Percentiles rank a stretch among this genome's conserved stretches.
phyloP scores from a whole-genome alignment of 2,329 filamentous ascomycete species.

The Penicillium sp. region DNA sequence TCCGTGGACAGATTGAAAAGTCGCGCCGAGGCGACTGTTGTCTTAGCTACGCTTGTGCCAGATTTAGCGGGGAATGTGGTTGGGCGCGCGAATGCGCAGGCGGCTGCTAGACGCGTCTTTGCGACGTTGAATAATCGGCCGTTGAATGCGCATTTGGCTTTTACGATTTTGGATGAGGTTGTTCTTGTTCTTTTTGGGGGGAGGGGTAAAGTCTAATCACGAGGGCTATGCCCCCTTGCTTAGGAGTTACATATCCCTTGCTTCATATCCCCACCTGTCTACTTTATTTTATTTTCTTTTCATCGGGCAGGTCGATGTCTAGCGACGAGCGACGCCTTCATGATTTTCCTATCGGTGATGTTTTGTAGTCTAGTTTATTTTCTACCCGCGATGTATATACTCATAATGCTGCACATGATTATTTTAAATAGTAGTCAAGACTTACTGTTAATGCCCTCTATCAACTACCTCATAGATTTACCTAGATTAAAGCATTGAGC shows the following conservation, averaged over 20 bases:
- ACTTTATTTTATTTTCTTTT: too few species aligned
- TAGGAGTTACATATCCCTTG: neutral
- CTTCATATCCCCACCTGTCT: too few species aligned
- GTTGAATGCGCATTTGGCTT: constrained; percentile 76
- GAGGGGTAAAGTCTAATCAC: too few species aligned
- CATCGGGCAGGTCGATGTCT: too few species aligned
- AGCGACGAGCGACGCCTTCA: too few species aligned
- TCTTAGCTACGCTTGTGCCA: constrained; percentile 86
- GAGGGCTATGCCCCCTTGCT: neutral
- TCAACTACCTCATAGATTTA: too few species aligned
- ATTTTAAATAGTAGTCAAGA: too few species aligned
- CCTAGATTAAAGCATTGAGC: neutral
- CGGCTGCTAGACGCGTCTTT: constrained; percentile 84
- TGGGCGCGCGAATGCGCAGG: constrained; percentile 86
- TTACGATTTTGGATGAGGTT: constrained; percentile 73
- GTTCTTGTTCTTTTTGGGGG: constrained; percentile 65
- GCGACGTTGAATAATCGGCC: constrained; percentile 89
- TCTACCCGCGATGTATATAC: neutral
- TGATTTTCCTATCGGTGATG: too few species aligned
- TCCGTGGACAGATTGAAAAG: constrained; percentile 76
- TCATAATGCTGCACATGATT: constrained; percentile 1
- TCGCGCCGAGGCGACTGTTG: constrained; percentile 82
- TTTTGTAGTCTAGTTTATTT: too few species aligned
- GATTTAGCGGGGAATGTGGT: constrained; percentile 93
- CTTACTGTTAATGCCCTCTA: too few species aligned